Percentiles rank a stretch among this genome's conserved stretches.
Conservation (phyloP, 345 rosid species). For the Aethionema arabicum region DNA sequence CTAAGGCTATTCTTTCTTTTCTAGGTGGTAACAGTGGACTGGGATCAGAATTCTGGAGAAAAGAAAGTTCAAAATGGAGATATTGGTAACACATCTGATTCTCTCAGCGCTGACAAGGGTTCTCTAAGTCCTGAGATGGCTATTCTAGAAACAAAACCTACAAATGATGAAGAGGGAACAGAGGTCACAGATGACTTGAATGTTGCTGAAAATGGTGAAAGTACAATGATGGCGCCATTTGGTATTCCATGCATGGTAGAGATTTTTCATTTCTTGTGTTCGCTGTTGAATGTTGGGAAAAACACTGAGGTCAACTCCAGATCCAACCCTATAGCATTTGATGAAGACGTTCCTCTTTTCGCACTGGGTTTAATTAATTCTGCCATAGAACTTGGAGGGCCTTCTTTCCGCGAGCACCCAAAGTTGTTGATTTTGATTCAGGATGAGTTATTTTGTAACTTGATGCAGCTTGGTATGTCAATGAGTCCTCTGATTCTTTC, state of each 20-base stretch:
- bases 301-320: constrained; percentile 48
- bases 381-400: constrained; percentile 62
- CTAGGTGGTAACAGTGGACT: constrained; percentile 46
- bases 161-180: constrained; percentile 35
- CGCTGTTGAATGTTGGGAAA: constrained; percentile 60
- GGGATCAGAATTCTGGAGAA: constrained; percentile 40
- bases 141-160: constrained; percentile 32
- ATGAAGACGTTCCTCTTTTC: constrained; percentile 79
- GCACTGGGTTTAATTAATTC: constrained; percentile 75
- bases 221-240: constrained; percentile 54
- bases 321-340: constrained; percentile 65
- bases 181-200: constrained; percentile 37
- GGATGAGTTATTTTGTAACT: constrained; percentile 63
- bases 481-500: constrained; percentile 81
- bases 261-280: constrained; percentile 66
- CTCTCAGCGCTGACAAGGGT: constrained; percentile 32
- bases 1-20: constrained; percentile 27
- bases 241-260: constrained; percentile 81
- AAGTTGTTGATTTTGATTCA: constrained; percentile 56
- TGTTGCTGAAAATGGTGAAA: constrained; percentile 44
- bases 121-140: constrained; percentile 34
- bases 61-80: constrained; percentile 50
- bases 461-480: constrained; percentile 79
- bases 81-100: constrained; percentile 34
- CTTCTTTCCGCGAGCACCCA: constrained; percentile 54